Evolutionary conservation across 345 rosid genomes (phyloP), one percentile per base, ranked within the genome.

Genomic region (Arabis hirsuta): DNA sequence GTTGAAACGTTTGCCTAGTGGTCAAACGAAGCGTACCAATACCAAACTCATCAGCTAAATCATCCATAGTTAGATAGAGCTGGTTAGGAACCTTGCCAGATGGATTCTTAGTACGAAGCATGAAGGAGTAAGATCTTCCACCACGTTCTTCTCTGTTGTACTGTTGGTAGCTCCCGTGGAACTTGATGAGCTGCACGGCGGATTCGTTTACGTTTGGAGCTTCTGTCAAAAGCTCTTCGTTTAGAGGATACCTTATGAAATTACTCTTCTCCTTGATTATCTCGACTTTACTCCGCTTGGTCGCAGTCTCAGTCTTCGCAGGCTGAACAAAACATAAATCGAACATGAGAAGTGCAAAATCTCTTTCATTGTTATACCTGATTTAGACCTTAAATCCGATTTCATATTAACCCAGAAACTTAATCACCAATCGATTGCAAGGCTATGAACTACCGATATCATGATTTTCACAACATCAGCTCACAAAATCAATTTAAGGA

Each of bases 161-260:
- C 83, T 95, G 99, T 67, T 95, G 99, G 77, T 95, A 92, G 76
- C 99, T 91, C 47, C 99, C 99, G 57, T 95, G 99, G 78, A 95
- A 95, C 74, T 95, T 95, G 72, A 95, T 95, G 44, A 95, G 56
- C 71, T 95, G 99, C 2, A 85, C 84, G 9, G 99, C 94, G 1
- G 89, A 72, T 77, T 95, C 99, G 46, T 91, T 95, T 14, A 92
- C 82, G 67, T 90, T 92, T 6, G 92, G 94, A 22, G 97, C 87
- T 51, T 95, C 97, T 0, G 92, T 95, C 79, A 87, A 64, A 81
- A 95, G 80, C 82, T 95, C 99, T 90, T 95, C 98, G 71, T 92
- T 90, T 16, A 95, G 84, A 57, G 99, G 99, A 76, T 90, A 92
- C 71, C 99, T 85, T 10, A 95, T 91, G 84, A 61, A 95, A 82